Evolutionary conservation across 2,329 filamentous ascomycete species (phyloP), one percentile per base, ranked within the genome.

Genomic region (Juglanconis oblonga): DNA sequence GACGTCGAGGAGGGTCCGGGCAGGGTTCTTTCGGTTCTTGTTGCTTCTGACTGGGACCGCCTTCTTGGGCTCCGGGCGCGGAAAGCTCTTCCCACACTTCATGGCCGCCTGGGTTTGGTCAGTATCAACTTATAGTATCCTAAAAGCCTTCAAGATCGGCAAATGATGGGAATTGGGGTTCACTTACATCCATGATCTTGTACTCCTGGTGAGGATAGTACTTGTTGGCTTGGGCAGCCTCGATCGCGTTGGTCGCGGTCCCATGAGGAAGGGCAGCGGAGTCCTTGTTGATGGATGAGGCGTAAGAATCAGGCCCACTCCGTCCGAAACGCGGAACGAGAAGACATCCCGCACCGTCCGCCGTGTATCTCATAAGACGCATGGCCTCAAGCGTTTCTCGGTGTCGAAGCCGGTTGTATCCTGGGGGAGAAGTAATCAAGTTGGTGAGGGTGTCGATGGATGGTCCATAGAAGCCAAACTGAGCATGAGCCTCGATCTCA

Each of bases 121-220:
- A 52, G n/a, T 11, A 35, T 4, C 24, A 5, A 31, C 1, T 2
- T 3, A 1, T 3, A 7, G 5, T 10, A 8, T 4, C 5, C 5
- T 24, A 5, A 36, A 5, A 11, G 1, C 6, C 17, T 17, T 17
- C 17, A 17, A 17, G 17, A 17, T 17, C 17, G 17, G 35, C 17
- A 24, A 45, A 29, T 17, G 13, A 9, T n/a, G 36, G 8, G 44
- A 3, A 3, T 24, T 17, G 3, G 3, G 14, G 4, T 3, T 45
- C 6, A 52, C 48, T 45, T 45, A 57, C 55, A 6, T 33, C 29
- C 29, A 35, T 32, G 50, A 53, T 38, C 5, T 9, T 45, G n/a
- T 35, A 33, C 10, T 31, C 33, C 42, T 48, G 40, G 29, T 58
- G 49, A 32, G 56, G 56, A 10, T 53, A 58, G 24, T 48, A 58